A percentile compares a stretch with the other conserved stretches of the same genome.
phyloP scores from a whole-genome alignment of 306 rosid genomes.

The Corylus heterophylla region DNA sequence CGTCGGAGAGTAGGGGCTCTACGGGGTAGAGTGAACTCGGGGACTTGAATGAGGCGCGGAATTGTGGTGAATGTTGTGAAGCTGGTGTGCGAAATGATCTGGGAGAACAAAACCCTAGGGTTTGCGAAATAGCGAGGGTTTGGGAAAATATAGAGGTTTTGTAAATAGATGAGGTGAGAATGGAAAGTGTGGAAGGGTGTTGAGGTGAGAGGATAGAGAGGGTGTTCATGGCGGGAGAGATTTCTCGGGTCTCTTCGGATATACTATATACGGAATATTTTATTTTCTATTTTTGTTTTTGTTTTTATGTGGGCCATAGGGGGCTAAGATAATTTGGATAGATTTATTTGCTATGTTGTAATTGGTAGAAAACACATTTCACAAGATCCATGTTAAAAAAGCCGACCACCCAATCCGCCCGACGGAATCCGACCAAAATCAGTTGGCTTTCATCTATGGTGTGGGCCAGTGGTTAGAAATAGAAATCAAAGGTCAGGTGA shows the following conservation, averaged over 20 bases:
- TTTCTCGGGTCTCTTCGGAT: constrained; percentile 14
- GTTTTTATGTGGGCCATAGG: too few relatives aligned
- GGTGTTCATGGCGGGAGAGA: constrained; percentile 85
- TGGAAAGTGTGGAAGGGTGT: constrained; percentile 18
- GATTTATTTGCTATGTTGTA: too few relatives aligned
- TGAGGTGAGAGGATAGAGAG: constrained; percentile 33
- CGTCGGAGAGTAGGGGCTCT: constrained; percentile 49
- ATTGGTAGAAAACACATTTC: too few relatives aligned
- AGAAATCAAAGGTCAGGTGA: too few relatives aligned
- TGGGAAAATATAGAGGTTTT: constrained; percentile 13
- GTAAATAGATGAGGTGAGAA: constrained; percentile 13
- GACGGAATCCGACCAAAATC: too few relatives aligned
- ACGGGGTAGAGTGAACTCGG: constrained; percentile 46
- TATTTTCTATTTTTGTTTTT: background rate
- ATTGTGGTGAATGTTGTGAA: constrained; percentile 31
- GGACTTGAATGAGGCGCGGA: constrained; percentile 42
- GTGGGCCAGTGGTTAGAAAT: too few relatives aligned
- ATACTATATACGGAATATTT: background rate
- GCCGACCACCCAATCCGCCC: too few relatives aligned
- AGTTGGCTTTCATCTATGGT: too few relatives aligned
- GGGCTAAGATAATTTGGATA: too few relatives aligned
- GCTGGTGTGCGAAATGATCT: constrained; percentile 21
- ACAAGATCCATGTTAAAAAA: too few relatives aligned
- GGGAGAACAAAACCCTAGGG: constrained; percentile 38
- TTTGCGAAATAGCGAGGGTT: constrained; percentile 23